These are phyloP conservation scores for Neurospora sp. DNA, from an alignment of 495 filamentous ascomycete species.

Conservation along the genomic window DNA sequence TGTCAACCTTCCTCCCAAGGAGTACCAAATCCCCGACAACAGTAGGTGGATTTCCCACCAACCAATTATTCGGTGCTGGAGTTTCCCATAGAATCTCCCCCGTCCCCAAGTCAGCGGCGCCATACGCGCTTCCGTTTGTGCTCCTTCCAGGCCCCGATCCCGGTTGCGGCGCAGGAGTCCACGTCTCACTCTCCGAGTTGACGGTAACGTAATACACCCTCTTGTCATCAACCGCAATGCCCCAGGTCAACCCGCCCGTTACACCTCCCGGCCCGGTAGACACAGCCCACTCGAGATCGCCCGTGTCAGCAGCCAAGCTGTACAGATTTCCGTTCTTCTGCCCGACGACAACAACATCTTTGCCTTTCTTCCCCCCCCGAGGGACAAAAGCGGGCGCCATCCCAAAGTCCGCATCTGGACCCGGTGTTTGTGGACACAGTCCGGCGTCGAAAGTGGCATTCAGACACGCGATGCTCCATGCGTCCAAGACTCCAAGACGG, in stretches of 20 bases:
- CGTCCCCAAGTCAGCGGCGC: constrained; percentile 18
- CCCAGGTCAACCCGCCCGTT: constrained; percentile 28
- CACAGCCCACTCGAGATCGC: constrained; percentile 22
- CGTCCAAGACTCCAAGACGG: constrained; percentile 19
- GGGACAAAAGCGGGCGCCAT: constrained; percentile 31
- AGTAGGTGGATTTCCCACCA: background rate
- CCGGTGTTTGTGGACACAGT: constrained; percentile 23
- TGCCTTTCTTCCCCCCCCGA: constrained; percentile 2
- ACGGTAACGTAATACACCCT: constrained; percentile 26
- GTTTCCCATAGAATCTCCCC: constrained; percentile 11
- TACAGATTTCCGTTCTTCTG: constrained; percentile 33
- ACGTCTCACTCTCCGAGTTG: constrained; percentile 14
- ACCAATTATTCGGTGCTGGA: background rate
- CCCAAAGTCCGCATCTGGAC: constrained; percentile 31
- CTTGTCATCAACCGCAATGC: constrained; percentile 25
- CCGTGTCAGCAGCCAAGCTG: constrained; percentile 20
- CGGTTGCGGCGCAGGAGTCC: constrained; percentile 7
- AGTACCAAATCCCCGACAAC: constrained; percentile 3
- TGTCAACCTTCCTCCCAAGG: background rate
- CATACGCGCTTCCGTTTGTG: constrained; percentile 21
- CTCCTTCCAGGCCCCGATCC: background rate
- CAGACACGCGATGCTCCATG: constrained; percentile 21
- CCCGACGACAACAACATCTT: constrained; percentile 25
- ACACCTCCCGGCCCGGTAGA: constrained; percentile 15
- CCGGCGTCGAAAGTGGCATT: constrained; percentile 1